Evolutionary conservation across 768 basidiomycete species (phyloP), one percentile per base, ranked within the genome.

Genomic region (Lentinula lateritia): DNA sequence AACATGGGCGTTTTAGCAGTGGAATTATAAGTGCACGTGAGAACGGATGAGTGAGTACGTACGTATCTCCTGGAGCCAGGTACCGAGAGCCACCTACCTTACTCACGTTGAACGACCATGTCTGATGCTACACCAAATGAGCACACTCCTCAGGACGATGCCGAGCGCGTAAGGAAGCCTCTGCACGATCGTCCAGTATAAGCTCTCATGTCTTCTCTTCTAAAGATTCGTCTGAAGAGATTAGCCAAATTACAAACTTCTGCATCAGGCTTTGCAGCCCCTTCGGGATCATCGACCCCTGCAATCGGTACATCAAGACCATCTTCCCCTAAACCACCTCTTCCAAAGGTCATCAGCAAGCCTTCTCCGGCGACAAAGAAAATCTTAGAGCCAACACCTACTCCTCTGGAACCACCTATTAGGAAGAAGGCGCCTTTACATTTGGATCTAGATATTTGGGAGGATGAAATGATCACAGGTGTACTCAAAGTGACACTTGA

Each of bases 171-270:
- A 80, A 60, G 79, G 71, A 28, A 28, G 28, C 56, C 50, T 16
- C 8, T 18, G 38, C 36, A 38, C 12, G 28, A 36, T 6, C 6
- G 4, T 36, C 41, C 56, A 28, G 16, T 5, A 15, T 8, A 15
- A 8, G 4, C 35, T 62, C 35, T 61, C 58, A 20, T 63, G 15
- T 20, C 9, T 43, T 20, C 16, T 18, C 34, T 32, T 62, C 36
- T 56, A 13, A 67, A 96, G 95, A 96, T 97, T 70, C 92, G 94
- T 65, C 76, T 93, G 72, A 96, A 96, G 75, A 86, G 95, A 60
- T 81, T 98, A 57, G 94, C 92, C 36, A 93, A 91, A 71, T 80
- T 98, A 7, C 89, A 90, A 68, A 77, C 69, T 42, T 66, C 75
- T 46, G 64, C 75, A 45, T 74, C 78, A 35, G 71, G 65, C 12